Base-by-base conservation (phyloP, 345 rosid genomes). In the Brassica rapa region DNA sequence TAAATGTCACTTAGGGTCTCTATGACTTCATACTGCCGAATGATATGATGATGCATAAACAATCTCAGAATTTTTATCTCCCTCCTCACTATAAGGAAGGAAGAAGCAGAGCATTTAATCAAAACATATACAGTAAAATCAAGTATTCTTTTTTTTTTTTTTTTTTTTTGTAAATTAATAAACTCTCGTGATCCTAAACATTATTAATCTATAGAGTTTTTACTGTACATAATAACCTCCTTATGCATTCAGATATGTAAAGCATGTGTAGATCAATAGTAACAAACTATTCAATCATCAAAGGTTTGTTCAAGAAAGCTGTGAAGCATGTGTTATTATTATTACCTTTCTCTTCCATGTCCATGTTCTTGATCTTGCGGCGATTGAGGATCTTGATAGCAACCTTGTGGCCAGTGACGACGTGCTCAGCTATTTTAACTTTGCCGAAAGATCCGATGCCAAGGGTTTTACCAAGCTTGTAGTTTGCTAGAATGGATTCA, bases 371-470 rank as follows among this genome's bases (percentile, higher is more conserved):
- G 73, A 95, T 90, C 86, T 89, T 91, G 35, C 88, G 89, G 4
- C 96, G 99, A 62, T 91, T 91, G 59, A 95, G 97, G 71, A 95
- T 91, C 88, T 95, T 95, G 80, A 95, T 86, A 12, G 99, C 99
- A 77, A 95, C 99, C 82, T 93, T 91, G 80, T 86, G 91, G 24
- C 97, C 89, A 1, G 99, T 95, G 71, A 86, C 82, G 19, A 85
- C 85, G 83, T 95, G 99, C 84, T 85, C 90, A 1, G 99, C 99
- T 70, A 91, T 85, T 81, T 93, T 95, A 68, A 95, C 99, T 85
- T 93, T 91, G n/a, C 99, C 91, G 75, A 95, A 95, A 27, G 99
- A 82, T 55, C 99, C 99, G 66, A 93, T 91, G 27, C 99, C 99
- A 30, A 93, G 91, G 62, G 89, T 91, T 83, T 85, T 91, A 43